A percentile compares a stretch with the other conserved stretches of the same genome.
These are phyloP conservation scores for Solanum tarijense DNA, from an alignment of 257 asterid genomes.

Conservation along the genomic window DNA sequence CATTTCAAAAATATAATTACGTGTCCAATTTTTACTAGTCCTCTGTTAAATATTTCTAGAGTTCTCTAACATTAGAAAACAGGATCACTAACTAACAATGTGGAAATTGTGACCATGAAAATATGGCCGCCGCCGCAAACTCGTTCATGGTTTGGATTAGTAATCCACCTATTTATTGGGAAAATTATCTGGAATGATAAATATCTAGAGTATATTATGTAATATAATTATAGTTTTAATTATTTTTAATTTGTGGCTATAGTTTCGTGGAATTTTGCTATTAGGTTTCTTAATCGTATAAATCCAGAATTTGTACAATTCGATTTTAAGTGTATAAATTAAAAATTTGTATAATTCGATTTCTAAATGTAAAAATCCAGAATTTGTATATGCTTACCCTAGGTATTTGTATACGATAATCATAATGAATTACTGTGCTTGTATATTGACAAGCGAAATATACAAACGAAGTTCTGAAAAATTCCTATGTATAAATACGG, in stretches of 20 bases:
- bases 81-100: not conserved
- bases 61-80: not conserved
- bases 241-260: too few species aligned
- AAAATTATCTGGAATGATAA: not conserved
- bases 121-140: not conserved
- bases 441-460: not conserved
- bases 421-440: too few species aligned
- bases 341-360: rapidly evolving
- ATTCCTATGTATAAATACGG: too few species aligned
- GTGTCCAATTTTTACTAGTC: not conserved
- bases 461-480: too few species aligned
- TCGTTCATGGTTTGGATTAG: not conserved
- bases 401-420: not conserved
- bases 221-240: too few species aligned
- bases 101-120: not conserved
- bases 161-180: not conserved
- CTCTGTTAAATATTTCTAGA: not conserved
- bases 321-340: not conserved
- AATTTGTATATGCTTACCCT: too few species aligned
- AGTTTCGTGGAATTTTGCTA: too few species aligned
- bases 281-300: rapidly evolving
- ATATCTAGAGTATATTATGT: not conserved
- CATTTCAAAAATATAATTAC: not conserved
- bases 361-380: too few species aligned
- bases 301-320: too few species aligned